phyloP scores from a whole-genome alignment of 2,329 filamentous ascomycete species.

The Leptographium radiaticola region DNA sequence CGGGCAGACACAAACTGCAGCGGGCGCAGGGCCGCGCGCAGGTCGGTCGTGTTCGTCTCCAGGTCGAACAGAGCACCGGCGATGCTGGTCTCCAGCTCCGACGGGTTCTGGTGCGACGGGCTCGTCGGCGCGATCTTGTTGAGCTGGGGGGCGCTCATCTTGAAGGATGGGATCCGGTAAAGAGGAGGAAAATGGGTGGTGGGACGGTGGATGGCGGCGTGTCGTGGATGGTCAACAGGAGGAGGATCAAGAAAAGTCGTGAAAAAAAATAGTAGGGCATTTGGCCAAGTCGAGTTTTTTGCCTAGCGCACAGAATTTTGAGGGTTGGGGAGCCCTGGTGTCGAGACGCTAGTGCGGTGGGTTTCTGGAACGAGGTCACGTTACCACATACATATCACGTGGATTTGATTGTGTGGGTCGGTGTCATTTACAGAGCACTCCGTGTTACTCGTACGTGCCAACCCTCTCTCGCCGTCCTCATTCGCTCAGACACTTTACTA shows the following conservation, averaged over 20 bases:
- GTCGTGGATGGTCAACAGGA: not conserved
- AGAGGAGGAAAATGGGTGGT: not conserved
- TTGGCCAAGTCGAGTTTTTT: too few relatives aligned
- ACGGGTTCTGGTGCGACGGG: slow-evolving; percentile 89
- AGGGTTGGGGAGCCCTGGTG: too few relatives aligned
- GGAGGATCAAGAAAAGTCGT: not conserved
- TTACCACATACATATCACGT: too few relatives aligned
- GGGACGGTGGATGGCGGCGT: not conserved
- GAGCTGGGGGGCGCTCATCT: slow-evolving; percentile 53
- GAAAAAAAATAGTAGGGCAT: not conserved
- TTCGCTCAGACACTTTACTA: too few relatives aligned
- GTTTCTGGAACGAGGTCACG: too few relatives aligned
- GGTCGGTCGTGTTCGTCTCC: slow-evolving; percentile 97
- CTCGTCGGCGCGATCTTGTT: slow-evolving; percentile 99
- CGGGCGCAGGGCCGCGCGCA: slow-evolving; percentile 90
- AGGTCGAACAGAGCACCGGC: slow-evolving; percentile 96
- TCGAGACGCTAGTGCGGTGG: too few relatives aligned
- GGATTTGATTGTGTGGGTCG: too few relatives aligned
- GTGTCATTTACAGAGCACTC: too few relatives aligned
- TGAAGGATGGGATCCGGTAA: slow-evolving; percentile 4
- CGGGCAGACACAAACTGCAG: slow-evolving; percentile 98
- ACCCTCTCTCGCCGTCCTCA: too few relatives aligned
- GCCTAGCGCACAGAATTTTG: too few relatives aligned
- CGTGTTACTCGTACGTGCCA: too few relatives aligned
- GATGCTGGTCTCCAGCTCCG: slow-evolving; percentile 94